phyloP scores from a whole-genome alignment of 208 protist species.

The Leishmania major region DNA sequence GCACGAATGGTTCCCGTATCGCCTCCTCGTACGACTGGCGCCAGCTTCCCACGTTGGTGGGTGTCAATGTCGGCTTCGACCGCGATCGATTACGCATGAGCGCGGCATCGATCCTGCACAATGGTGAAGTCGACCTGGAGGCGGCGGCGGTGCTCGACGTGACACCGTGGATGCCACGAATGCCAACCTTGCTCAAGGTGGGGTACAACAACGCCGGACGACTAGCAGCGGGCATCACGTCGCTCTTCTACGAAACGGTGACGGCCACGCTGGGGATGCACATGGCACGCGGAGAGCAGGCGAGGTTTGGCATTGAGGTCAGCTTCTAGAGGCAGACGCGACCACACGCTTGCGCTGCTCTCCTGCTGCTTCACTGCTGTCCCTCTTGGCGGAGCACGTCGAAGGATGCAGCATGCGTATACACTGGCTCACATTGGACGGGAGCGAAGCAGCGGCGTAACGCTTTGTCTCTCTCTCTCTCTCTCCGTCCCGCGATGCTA shows the following conservation, averaged over 20 bases:
- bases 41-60: constrained; percentile 63
- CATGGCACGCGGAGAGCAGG: constrained; percentile 39
- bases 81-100: constrained; percentile 66
- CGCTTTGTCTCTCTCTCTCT: neutral
- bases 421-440: neutral
- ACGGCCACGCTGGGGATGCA: constrained; percentile 71
- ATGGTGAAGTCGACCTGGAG: constrained; percentile 63
- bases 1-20: constrained; percentile 13
- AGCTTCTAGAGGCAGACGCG: constrained; percentile 36
- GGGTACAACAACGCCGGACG: constrained; percentile 72
- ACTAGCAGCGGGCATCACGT: constrained; percentile 60
- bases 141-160: constrained; percentile 56
- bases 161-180: constrained; percentile 53
- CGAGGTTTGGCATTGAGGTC: constrained; percentile 75
- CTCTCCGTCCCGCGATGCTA: neutral
- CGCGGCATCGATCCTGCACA: constrained; percentile 73
- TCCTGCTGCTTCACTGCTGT: neutral
- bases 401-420: neutral
- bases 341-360: neutral
- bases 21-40: constrained; percentile 50
- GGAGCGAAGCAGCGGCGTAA: neutral
- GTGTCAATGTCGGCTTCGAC: constrained; percentile 47
- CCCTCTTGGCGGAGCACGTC: neutral
- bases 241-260: constrained; percentile 60
- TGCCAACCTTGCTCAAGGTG: constrained; percentile 67